Evolutionary conservation across 768 basidiomycete genomes (phyloP).

Genomic region (Mrakia hoshinonis): DNA sequence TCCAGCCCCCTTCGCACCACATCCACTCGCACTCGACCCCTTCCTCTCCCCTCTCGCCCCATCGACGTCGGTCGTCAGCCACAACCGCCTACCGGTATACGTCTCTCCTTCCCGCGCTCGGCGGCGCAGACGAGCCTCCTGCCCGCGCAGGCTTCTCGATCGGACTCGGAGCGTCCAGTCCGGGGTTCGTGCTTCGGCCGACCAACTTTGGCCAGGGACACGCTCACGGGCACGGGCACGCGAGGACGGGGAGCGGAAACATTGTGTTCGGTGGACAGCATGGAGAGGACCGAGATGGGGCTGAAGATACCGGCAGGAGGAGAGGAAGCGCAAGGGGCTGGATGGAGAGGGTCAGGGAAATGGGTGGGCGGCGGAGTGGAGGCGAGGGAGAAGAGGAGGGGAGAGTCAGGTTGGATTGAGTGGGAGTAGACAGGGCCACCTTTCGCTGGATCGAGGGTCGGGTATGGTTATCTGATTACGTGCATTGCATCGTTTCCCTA

Average conservation of each 20-base stretch:
- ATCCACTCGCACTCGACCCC: slow-evolving; percentile 8
- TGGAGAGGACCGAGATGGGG: neutral
- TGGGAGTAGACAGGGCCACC: no score
- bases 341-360: neutral
- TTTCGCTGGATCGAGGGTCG: no score
- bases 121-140: slow-evolving; percentile 26
- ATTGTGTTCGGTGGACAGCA: neutral
- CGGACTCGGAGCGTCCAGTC: slow-evolving; percentile 40
- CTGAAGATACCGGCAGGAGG: neutral
- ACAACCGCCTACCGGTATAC: slow-evolving; percentile 7
- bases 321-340: neutral
- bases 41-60: slow-evolving; percentile 7
- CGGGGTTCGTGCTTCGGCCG: slow-evolving; percentile 35
- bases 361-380: neutral
- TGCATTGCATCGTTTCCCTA: no score
- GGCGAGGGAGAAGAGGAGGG: neutral
- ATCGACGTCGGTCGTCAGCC: slow-evolving; percentile 2
- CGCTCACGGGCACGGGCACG: neutral
- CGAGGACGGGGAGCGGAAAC: neutral
- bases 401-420: neutral
- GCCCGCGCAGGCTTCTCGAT: slow-evolving; percentile 40
- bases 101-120: slow-evolving; percentile 11
- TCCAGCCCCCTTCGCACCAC: neutral
- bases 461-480: no score
- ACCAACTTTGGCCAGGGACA: neutral